Conservation (phyloP, 345 rosid species). For the Garcia nutans region DNA sequence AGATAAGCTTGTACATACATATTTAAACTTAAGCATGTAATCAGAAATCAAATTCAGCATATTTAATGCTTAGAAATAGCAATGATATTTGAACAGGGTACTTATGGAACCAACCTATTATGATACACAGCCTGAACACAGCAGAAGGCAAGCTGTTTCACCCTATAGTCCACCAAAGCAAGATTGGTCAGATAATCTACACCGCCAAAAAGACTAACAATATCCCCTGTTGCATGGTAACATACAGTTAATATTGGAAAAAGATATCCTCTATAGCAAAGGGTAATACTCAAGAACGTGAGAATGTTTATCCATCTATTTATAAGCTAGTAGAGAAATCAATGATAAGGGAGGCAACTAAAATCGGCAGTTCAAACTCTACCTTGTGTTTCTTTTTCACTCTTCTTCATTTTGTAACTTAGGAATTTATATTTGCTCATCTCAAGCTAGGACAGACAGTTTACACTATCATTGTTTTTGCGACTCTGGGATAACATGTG, state of each 20-base stretch:
- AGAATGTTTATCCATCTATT: too few relatives aligned
- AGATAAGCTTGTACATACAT: not conserved
- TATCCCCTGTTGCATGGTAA: constrained; percentile 60
- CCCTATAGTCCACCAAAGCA: constrained; percentile 73
- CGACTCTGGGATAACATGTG: too few relatives aligned
- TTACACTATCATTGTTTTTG: too few relatives aligned
- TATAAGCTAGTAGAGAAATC: too few relatives aligned
- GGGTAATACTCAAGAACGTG: too few relatives aligned
- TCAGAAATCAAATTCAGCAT: constrained; percentile 10
- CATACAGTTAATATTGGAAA: constrained; percentile 17
- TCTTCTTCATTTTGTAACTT: too few relatives aligned
- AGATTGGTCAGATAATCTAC: constrained; percentile 43
- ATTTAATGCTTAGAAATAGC: not conserved
- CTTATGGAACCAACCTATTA: constrained; percentile 57
- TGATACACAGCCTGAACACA: constrained; percentile 78
- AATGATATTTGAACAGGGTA: constrained; percentile 7
- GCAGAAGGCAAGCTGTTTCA: constrained; percentile 61
- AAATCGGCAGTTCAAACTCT: too few relatives aligned
- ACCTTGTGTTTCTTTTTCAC: too few relatives aligned
- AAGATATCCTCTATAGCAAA: constrained; percentile 18
- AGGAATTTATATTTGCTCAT: too few relatives aligned
- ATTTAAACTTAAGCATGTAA: not conserved
- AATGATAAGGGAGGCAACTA: too few relatives aligned
- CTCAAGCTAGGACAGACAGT: too few relatives aligned
- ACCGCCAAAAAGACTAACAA: constrained; percentile 65